Evolutionary conservation across 768 basidiomycete genomes (phyloP).

Genomic region (Pleurotus tuoliensis): DNA sequence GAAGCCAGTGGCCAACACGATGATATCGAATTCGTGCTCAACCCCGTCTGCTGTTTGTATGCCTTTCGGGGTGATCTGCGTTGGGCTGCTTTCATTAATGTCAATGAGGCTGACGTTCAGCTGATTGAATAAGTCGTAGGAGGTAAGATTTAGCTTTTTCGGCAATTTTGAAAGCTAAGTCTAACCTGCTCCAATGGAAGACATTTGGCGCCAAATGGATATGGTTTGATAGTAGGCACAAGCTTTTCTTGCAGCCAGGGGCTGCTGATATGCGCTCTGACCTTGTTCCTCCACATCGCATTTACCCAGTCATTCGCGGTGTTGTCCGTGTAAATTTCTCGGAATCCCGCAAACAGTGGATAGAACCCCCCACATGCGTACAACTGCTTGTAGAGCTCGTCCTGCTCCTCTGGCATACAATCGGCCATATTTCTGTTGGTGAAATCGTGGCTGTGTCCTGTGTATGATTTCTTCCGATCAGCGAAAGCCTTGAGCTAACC

Average conservation of each 20-base stretch:
- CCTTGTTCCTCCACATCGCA: conserved; percentile 13
- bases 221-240: conserved; percentile 10
- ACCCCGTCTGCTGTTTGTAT: conserved; percentile 16
- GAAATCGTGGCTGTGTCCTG: not conserved
- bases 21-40: conserved; percentile 17
- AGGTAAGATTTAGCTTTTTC: too few relatives aligned
- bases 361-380: conserved; percentile 13
- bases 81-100: conserved; percentile 15
- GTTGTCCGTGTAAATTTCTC: conserved; percentile 5
- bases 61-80: conserved; percentile 16
- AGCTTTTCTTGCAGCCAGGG: conserved; percentile 8
- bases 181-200: conserved; percentile 9
- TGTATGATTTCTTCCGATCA: conserved; percentile 1
- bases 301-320: conserved; percentile 5
- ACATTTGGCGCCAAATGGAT: conserved; percentile 12
- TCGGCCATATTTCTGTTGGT: not conserved
- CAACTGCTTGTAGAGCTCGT: conserved; percentile 9
- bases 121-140: conserved; percentile 22
- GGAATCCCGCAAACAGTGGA: conserved; percentile 5
- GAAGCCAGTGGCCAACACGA: conserved; percentile 22
- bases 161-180: too few relatives aligned
- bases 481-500: not conserved
- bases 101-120: conserved; percentile 20
- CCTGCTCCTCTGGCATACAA: conserved; percentile 10
- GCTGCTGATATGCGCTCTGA: conserved; percentile 8